Evolutionary conservation across 169 alveolate genomes (phyloP), one percentile per base, ranked within the genome.

Genomic region (Plasmodium falciparum): DNA sequence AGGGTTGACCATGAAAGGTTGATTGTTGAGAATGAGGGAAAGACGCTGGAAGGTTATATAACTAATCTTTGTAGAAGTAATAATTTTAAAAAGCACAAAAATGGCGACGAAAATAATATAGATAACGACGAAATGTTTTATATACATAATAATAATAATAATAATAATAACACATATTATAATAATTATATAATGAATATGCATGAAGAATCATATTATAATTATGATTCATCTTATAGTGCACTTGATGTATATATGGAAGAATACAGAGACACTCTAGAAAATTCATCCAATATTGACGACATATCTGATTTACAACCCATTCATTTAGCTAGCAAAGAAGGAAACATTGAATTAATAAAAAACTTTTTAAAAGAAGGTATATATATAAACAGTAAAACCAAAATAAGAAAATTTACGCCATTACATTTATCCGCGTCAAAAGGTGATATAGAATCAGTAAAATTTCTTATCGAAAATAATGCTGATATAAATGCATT

Each of bases 381-480:
- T 8, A 67, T 13, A 33, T 13, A 80, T 33, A 67, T 80, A 17
- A 67, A 80, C 33, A 80, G 83, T 67, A 80, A 80, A 67, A 80
- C 90, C 4, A 66, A 47, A 61, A 39, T 39, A 56, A 80, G 90
- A 49, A 54, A 62, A 54, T 80, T 67, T 54, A 80, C 90, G 8
- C 63, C 90, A 20, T 80, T 80, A 15, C 90, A 80, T 67, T 45
- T 80, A 22, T 80, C 83, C 0, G 90, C 90, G 33, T 80, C 90
- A 12, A 80, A 67, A 67, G 90, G 90, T 13, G 90, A 80, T 24
- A 15, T 80, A 24, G 62, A 80, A 5, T 52, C 90, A 7, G 73
- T 80, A 5, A 67, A 67, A 67, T 80, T 80, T 80, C 39, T 80
- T 52, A 56, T 80, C 0, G 73, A 67, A 1, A 33, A 80, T 20